Evolutionary conservation across 2,329 filamentous ascomycete genomes (phyloP), one percentile per base, ranked within the genome.

Genomic region (Anthostomella pinea): DNA sequence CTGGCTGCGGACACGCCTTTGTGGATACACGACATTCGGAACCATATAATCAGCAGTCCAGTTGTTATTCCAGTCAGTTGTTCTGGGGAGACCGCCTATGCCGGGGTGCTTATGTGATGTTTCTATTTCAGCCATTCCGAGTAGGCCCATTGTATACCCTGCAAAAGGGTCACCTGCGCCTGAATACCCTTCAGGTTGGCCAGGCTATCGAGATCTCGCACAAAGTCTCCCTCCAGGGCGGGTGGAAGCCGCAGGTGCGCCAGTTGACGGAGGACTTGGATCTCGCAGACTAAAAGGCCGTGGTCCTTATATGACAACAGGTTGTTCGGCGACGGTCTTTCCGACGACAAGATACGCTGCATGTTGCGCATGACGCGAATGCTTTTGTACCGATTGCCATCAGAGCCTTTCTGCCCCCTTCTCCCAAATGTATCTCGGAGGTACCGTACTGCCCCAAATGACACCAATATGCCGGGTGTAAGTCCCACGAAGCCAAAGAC

Each of bases 401-500:
- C 77, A 30, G 83, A 66, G 10, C 89, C 86, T 51, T 72, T 81
- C 30, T 87, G 79, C 43, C 76, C 83, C n/a, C n/a, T n/a, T n/a
- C n/a, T n/a, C 27, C 83, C 85, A 40, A 95, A 77, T 1, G 81
- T 59, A 13, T 78, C 73, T 23, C 75, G 72, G 1, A 95, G 58
- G 69, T 91, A 97, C 46, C 80, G 79, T 30, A 83, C 65, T 8
- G 81, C 65, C n/a, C 80, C 82, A 44, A 91, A 79, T 2, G 83
- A 85, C 23, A 97, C 87, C 19, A 98, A 69, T n/a, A 97, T 76
- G 9, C 93, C 91, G 0, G 93, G 93, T 0, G 93, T 97, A 17
- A 98, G 70, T 5, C 90, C 90, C 23, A 98, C 83, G 56, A 98
- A 95, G n/a, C 88, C 93, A 66, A 98, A 98, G 16, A 98, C 87